Evolutionary conservation across 371 early-diverging fungal genomes (phyloP), one percentile per base, ranked within the genome.

Genomic region (Mucor mucedo): DNA sequence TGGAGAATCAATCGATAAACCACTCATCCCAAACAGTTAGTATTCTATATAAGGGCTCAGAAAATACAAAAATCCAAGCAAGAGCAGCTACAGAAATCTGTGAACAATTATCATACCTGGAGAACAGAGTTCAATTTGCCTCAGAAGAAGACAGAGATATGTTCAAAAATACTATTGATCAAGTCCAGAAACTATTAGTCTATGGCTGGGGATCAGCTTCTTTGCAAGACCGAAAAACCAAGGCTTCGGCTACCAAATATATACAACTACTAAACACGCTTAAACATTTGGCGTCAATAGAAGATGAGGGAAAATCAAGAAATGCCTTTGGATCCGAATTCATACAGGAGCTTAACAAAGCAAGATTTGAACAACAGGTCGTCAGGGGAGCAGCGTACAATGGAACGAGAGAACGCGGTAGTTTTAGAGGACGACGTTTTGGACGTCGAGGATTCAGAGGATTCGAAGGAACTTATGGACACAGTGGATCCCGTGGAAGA

Each of bases 241-340:
- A 40, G 49, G 56, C 38, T 21, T 55, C 39, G 14, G 56, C 63
- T 11, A 39, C 13, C 16, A 62, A 35, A 49, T 55, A 55, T 14
- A 55, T 62, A 9, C 28, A 39, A 32, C 8, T 64, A 30, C 64
- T 53, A 4, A n/a, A 35, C n/a, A 64, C 58, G 35, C 33, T 64
- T 38, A 41, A 58, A 58, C 64, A 64, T 16, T 42, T 58, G 64
- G 64, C 41, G 33, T 27, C 55, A 48, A 55, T 47, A 48, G 55
- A 55, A 35, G 35, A 35, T 35, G 35, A 35, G 0, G 13, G 38
- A 5, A 38, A 54, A n/a, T 54, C 54, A 33, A 14, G 55, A 62
- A 44, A 55, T 54, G 62, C 54, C 0, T 62, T 62, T 48, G 14
- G 38, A 13, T 27, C 38, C 8, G 62, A 62, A 28, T 62, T 55